phyloP scores from a whole-genome alignment of 225 moss, liverwort and hornwort species.

The Bryum argenteum region DNA sequence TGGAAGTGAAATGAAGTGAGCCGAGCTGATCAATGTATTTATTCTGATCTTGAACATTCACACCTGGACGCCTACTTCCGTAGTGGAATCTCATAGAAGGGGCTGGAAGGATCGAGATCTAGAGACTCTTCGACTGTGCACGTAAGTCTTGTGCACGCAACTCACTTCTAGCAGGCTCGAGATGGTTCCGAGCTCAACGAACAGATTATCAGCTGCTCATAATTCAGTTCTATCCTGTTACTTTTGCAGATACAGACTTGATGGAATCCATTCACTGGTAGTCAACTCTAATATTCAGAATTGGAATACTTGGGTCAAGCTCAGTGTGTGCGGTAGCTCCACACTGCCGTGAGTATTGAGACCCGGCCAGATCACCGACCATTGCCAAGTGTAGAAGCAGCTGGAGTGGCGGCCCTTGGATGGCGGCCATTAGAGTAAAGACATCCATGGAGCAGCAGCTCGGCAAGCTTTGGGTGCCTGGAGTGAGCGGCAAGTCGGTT shows the following conservation, averaged over 20 bases:
- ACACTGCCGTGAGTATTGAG: not conserved
- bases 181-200: slow-evolving; percentile 17
- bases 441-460: slow-evolving; percentile 3
- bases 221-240: not conserved
- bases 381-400: not conserved
- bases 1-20: slow-evolving; percentile 11
- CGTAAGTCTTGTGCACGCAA: not conserved
- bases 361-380: slow-evolving; percentile 20
- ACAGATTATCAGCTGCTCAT: not conserved
- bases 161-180: not conserved
- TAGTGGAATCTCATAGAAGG: slow-evolving; percentile 11
- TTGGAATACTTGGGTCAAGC: not conserved
- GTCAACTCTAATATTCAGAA: no score
- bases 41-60: slow-evolving; percentile 2
- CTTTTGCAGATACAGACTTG: no score
- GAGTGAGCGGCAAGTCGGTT: slow-evolving; percentile 24
- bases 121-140: not conserved
- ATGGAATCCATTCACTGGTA: no score
- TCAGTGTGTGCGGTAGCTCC: not conserved
- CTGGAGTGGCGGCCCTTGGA: not conserved
- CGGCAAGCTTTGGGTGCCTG: not conserved
- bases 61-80: slow-evolving; percentile 4
- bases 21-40: slow-evolving; percentile 19
- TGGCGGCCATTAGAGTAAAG: not conserved
- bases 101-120: not conserved